Evolutionary conservation across 106 monocot genomes (phyloP).

Genomic region (Dendrobium chrysotoxum): DNA sequence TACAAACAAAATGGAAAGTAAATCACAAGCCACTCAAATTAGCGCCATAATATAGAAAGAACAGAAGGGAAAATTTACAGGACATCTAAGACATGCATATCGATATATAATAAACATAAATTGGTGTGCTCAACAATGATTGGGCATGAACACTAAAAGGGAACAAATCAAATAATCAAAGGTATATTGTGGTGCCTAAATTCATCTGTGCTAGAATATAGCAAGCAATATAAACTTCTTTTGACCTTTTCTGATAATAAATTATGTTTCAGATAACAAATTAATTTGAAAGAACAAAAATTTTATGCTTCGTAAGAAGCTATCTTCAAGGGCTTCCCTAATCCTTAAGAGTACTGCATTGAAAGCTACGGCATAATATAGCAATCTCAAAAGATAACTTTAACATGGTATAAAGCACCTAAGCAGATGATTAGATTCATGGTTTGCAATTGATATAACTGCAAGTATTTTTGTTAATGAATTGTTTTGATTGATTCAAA

Average conservation of each 20-base stretch:
- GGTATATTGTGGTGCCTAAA: background rate
- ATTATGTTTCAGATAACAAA: background rate
- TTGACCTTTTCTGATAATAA: background rate
- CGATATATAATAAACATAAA: background rate
- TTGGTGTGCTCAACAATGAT: background rate
- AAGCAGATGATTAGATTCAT: background rate
- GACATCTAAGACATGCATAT: background rate
- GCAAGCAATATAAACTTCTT: background rate
- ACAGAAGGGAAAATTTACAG: background rate
- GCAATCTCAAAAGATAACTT: background rate
- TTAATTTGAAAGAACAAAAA: background rate
- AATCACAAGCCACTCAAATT: background rate
- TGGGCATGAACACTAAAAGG: background rate
- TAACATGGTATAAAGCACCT: background rate
- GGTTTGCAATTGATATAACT: background rate
- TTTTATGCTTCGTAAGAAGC: background rate
- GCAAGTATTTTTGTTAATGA: background rate
- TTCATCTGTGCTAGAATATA: background rate
- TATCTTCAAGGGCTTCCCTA: background rate
- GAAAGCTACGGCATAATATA: background rate
- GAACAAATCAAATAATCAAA: background rate
- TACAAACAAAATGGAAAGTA: background rate
- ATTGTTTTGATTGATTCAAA: background rate
- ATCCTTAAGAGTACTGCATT: background rate
- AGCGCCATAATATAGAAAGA: background rate